Evolutionary conservation across 139 green algal genomes (phyloP).

Genomic region (Tetraselmis striata): DNA sequence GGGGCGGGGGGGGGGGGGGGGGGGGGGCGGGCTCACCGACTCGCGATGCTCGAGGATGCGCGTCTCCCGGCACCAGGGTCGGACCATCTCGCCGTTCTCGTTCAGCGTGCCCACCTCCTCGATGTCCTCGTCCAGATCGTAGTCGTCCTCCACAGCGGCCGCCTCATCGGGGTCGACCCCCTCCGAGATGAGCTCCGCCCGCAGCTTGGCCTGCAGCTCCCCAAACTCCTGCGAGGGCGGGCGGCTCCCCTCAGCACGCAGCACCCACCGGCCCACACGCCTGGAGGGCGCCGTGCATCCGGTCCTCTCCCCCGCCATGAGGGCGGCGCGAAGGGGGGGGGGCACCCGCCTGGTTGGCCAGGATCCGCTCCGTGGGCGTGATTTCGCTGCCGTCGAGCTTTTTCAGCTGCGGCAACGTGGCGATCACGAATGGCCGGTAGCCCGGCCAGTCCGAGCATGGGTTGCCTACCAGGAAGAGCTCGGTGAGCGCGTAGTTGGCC

Average conservation of each 20-base stretch:
- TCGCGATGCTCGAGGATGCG: slow-evolving; percentile 76
- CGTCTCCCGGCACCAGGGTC: slow-evolving; percentile 73
- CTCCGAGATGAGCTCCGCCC: slow-evolving; percentile 38
- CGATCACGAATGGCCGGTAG: slow-evolving; percentile 75
- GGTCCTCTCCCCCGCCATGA: too few species aligned
- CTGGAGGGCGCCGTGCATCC: too few species aligned
- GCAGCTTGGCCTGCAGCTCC: slow-evolving; percentile 40
- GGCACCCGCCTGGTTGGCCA: slow-evolving; percentile 33
- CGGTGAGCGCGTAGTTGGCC: slow-evolving; percentile 30
- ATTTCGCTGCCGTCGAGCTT: slow-evolving; percentile 68
- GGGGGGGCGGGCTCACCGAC: slow-evolving; percentile 18
- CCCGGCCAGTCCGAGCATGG: slow-evolving; percentile 72
- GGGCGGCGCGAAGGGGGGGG: too few species aligned
- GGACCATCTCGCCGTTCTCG: slow-evolving; percentile 57
- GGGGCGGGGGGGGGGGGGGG: neutral
- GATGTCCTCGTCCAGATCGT: slow-evolving; percentile 39
- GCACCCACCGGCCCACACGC: too few species aligned
- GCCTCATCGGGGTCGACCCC: slow-evolving; percentile 44
- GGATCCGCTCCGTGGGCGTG: slow-evolving; percentile 61
- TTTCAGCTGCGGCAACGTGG: slow-evolving; percentile 59
- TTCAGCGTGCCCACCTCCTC: slow-evolving; percentile 49
- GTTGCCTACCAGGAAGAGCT: slow-evolving; percentile 84
- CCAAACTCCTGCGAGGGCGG: neutral
- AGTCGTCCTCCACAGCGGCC: slow-evolving; percentile 43
- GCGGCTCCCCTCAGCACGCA: neutral